Evolutionary conservation across 2,329 filamentous ascomycete species (phyloP), one percentile per base, ranked within the genome.

Genomic region (Colletotrichum graminicola): DNA sequence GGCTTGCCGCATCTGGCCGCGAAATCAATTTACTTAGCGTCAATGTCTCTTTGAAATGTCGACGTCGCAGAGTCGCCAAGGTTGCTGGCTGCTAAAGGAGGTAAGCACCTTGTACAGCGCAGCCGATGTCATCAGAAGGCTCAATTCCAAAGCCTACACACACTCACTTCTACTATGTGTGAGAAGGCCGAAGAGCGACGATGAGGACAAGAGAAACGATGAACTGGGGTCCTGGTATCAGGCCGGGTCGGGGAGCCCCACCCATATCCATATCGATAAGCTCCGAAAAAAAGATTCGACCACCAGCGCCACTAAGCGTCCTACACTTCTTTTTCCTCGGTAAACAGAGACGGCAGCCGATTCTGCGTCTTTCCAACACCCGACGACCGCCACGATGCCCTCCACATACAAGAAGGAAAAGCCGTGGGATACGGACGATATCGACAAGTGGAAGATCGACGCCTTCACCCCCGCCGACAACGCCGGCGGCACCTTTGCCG

Each of bases 381-480:
- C 39, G 47, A 66, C 54, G 43, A 34, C 66, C 47, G 54, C 49
- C 60, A 71, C 73, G 26, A 94, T 97, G 94, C 94, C 94, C 74
- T 96, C 94, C 39, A 97, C 92, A 75, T 90, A 97, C 83, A 93
- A 97, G 73, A 92, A 89, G 76, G 94, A 97, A 3, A 97, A 97
- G 82, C 93, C 94, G 66, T 97, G 95, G 95, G 95, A 98, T 78
- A 97, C 95, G 67, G 95, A 97, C 74, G 96, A 98, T 78, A 94
- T 98, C 75, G 95, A 98, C 84, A 97, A 98, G 82, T 98, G 94
- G 94, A 95, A 94, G 90, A 85, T 95, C 77, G 94, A 97, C 49
- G 84, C 90, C 36, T 98, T 98, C 84, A 95, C 90, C 52, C 89
- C 93, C 60, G 90, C 93, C 75, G 93, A 98, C 84, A 98, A 98